Percentiles rank a stretch among this genome's conserved stretches.
Conservation (phyloP, 352 stramenopile species). For the Phytophthora lateralis region DNA sequence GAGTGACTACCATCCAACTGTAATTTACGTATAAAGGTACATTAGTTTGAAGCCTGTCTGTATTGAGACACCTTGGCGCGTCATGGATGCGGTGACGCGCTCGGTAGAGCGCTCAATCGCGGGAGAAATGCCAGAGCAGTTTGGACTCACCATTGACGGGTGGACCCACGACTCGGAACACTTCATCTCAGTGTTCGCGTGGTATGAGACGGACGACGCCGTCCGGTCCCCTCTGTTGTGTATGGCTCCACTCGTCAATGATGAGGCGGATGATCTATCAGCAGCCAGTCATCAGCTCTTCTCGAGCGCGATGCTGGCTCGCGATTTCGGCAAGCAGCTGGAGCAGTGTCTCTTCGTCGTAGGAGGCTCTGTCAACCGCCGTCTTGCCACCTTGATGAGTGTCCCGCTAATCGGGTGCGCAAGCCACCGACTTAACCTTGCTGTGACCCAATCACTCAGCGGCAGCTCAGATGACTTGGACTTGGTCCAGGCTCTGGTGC, state of each 20-base stretch:
- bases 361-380: too few relatives aligned
- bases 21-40: not conserved
- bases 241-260: constrained; percentile 8
- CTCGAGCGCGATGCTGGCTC: not conserved
- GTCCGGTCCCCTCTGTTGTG: constrained; percentile 1
- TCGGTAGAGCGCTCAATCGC: constrained; percentile 4
- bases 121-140: not conserved
- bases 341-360: too few relatives aligned
- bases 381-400: too few relatives aligned
- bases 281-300: not conserved
- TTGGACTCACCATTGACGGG: constrained; percentile 5
- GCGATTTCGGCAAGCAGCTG: too few relatives aligned
- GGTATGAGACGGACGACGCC: constrained; percentile 1
- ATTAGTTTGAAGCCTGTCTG: not conserved
- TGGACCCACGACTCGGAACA: constrained; percentile 7
- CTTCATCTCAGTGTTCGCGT: constrained; percentile 7
- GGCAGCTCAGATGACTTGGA: not conserved
- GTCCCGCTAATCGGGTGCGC: not conserved
- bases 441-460: not conserved
- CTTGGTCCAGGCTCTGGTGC: not conserved
- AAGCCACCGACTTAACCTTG: not conserved
- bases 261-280: not conserved
- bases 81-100: constrained; percentile 4
- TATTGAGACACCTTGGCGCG: not conserved
- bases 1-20: constrained; percentile 1